A percentile compares a stretch with the other conserved stretches of the same genome.
These are phyloP conservation scores for Hypoxylon lenormandii DNA, from an alignment of 495 filamentous ascomycete species.

Conservation along the genomic window DNA sequence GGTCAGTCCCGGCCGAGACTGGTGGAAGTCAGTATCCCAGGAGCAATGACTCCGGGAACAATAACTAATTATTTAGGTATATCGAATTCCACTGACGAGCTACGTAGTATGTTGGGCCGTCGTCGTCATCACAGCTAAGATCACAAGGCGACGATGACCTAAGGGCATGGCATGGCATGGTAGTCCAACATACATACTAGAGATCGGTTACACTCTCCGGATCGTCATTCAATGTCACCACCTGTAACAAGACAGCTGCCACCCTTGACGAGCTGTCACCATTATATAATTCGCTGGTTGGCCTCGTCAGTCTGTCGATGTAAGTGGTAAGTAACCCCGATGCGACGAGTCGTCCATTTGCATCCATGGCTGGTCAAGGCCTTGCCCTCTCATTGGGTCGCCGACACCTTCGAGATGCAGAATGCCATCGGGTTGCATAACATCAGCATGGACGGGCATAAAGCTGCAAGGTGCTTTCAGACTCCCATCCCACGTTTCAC, in stretches of 20 bases:
- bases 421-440: slow-evolving; percentile 8
- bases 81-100: neutral
- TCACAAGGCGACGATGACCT: neutral
- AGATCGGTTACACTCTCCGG: slow-evolving; percentile 29
- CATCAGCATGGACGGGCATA: slow-evolving; percentile 14
- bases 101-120: slow-evolving; percentile 9
- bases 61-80: neutral
- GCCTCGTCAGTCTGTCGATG: neutral
- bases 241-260: slow-evolving; percentile 20
- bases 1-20: slow-evolving; percentile 12
- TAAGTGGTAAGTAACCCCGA: slow-evolving; percentile 20
- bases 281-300: slow-evolving; percentile 29
- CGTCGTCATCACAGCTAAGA: slow-evolving; percentile 7
- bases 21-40: slow-evolving; percentile 5
- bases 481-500: slow-evolving; percentile 32
- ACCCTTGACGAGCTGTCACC: slow-evolving; percentile 4
- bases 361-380: slow-evolving; percentile 1
- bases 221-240: slow-evolving; percentile 22
- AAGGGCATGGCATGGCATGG: too few relatives aligned
- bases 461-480: slow-evolving; percentile 19
- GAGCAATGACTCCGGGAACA: slow-evolving; percentile 22
- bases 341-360: slow-evolving; percentile 23
- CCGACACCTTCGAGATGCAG: slow-evolving; percentile 1
- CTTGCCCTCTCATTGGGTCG: slow-evolving; percentile 19
- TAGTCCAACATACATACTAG: too few relatives aligned